Evolutionary conservation across 768 basidiomycete species (phyloP).

Genomic region (Suillus fuscotomentosus): DNA sequence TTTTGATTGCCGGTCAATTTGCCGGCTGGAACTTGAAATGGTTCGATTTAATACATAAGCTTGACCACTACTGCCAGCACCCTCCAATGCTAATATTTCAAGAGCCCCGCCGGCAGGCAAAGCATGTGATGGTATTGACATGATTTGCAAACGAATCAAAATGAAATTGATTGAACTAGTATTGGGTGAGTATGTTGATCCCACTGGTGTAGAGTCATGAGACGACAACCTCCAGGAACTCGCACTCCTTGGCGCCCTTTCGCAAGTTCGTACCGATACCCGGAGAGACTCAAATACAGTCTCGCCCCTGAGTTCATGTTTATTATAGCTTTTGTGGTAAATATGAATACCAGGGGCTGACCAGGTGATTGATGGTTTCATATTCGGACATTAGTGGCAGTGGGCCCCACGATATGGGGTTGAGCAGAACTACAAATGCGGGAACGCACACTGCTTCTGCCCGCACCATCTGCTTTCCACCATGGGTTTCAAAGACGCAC

Average conservation of each 20-base stretch:
- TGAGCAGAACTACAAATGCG: neutral
- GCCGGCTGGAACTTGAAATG: neutral
- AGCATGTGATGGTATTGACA: neutral
- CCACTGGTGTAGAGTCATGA: neutral
- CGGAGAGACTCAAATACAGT: neutral
- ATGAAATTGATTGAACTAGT: neutral
- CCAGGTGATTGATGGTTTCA: neutral
- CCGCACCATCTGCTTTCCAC: neutral
- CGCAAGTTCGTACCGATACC: neutral
- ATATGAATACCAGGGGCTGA: neutral
- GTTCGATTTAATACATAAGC: no score
- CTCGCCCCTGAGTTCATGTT: neutral
- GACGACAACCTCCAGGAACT: neutral
- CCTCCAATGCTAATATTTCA: neutral
- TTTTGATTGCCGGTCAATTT: slow-evolving; percentile 1
- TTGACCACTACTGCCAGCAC: no score
- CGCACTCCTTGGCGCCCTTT: neutral
- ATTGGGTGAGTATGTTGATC: neutral
- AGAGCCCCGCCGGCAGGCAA: neutral
- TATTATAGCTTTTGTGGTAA: neutral
- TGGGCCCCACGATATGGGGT: neutral
- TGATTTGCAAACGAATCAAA: neutral
- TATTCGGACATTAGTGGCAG: neutral
- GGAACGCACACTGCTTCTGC: neutral
- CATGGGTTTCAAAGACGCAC: slow-evolving; percentile 22